Percentiles rank a stretch among this genome's conserved stretches.
phyloP scores from a whole-genome alignment of 2,329 filamentous ascomycete genomes.

The Aureobasidium namibiae region DNA sequence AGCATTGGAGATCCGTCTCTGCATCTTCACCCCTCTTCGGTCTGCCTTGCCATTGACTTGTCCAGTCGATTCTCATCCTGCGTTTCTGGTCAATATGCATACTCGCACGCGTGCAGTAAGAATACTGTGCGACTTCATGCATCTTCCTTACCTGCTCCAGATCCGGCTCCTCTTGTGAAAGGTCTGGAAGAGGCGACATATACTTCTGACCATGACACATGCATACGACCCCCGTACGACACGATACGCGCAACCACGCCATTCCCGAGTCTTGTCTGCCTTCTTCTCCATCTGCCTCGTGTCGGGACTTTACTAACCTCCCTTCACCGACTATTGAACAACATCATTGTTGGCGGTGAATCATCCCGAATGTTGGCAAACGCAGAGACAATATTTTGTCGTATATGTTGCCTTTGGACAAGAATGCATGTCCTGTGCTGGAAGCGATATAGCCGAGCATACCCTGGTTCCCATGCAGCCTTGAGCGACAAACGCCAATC shows the following conservation, averaged over 20 bases:
- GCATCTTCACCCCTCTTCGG: not conserved
- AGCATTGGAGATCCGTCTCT: not conserved
- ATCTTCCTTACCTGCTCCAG: not conserved
- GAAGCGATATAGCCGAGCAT: not conserved
- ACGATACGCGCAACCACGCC: not conserved
- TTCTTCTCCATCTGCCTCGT: not conserved
- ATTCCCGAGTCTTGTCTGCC: not conserved
- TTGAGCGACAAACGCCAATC: not conserved
- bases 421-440: not conserved
- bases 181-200: not conserved
- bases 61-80: not conserved
- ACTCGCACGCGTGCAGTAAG: not conserved
- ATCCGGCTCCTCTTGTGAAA: not conserved
- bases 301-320: not conserved
- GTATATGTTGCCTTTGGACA: not conserved
- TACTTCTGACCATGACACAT: not conserved
- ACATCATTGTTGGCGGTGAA: not conserved
- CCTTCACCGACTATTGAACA: not conserved
- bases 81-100: not conserved
- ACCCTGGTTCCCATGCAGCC: conserved; percentile 1
- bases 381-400: not conserved
- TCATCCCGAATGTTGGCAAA: not conserved
- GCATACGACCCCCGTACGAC: conserved; percentile 1
- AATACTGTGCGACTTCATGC: not conserved
- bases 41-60: not conserved